These are phyloP conservation scores for Beta vulgaris DNA, from an alignment of 148 eudicot genomes.

Conservation along the genomic window DNA sequence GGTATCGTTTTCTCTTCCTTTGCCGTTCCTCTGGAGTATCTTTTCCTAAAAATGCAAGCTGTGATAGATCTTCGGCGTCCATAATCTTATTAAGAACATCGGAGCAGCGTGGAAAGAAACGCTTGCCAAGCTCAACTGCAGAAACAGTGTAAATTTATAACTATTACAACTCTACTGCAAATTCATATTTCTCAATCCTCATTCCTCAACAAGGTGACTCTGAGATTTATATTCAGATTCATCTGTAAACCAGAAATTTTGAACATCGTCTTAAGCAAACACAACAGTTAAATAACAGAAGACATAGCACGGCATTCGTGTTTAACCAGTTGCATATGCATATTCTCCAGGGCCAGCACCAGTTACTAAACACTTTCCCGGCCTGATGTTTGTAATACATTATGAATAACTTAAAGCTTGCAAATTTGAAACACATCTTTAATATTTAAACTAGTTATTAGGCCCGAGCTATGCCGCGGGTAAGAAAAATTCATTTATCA, in stretches of 20 bases:
- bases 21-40: slow-evolving; percentile 56
- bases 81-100: slow-evolving; percentile 64
- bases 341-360: not conserved
- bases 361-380: not conserved
- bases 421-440: not conserved
- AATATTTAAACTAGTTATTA: not conserved
- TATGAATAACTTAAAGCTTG: not conserved
- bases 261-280: not conserved
- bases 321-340: too few species aligned
- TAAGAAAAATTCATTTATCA: too few species aligned
- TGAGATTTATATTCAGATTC: not conserved
- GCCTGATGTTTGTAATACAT: not conserved
- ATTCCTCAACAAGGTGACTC: not conserved
- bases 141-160: not conserved
- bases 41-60: slow-evolving; percentile 46
- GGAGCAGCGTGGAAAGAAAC: slow-evolving; percentile 89
- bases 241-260: too few species aligned
- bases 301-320: not conserved
- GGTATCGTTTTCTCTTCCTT: slow-evolving; percentile 54
- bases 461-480: too few species aligned
- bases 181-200: not conserved
- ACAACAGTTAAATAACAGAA: not conserved
- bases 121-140: slow-evolving; percentile 84
- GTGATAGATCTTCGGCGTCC: slow-evolving; percentile 62
- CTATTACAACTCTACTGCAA: not conserved